Evolutionary conservation across 208 protist genomes (phyloP).

Genomic region (Leishmania tropica): DNA sequence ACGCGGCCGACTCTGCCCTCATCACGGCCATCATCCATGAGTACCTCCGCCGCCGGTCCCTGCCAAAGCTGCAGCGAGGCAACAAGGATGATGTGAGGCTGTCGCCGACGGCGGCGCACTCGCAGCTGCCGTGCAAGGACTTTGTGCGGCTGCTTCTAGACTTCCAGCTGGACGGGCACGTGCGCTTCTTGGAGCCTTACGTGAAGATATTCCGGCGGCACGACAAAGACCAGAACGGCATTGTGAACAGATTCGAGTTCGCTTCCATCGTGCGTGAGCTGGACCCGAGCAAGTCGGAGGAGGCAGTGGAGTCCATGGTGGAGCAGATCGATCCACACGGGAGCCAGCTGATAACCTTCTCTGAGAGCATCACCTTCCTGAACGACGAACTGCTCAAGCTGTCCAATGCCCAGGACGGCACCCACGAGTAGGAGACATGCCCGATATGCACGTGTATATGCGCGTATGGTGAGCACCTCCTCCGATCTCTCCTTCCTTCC

Average conservation of each 20-base stretch:
- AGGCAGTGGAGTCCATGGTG: slow-evolving; percentile 61
- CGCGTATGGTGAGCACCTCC: background rate
- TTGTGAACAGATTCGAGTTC: slow-evolving; percentile 80
- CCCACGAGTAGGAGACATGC: slow-evolving; percentile 3
- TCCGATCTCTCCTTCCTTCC: background rate
- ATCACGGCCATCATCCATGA: slow-evolving; percentile 69
- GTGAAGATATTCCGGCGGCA: slow-evolving; percentile 69
- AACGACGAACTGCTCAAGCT: slow-evolving; percentile 65
- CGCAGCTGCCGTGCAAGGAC: slow-evolving; percentile 59
- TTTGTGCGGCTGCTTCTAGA: slow-evolving; percentile 84
- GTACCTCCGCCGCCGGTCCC: slow-evolving; percentile 41
- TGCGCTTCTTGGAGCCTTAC: slow-evolving; percentile 83
- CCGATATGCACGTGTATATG: background rate
- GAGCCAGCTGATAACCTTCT: slow-evolving; percentile 86
- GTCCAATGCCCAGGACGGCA: slow-evolving; percentile 10
- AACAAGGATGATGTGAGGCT: slow-evolving; percentile 11
- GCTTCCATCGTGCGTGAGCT: slow-evolving; percentile 50
- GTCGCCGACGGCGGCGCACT: slow-evolving; percentile 18
- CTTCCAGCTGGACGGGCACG: slow-evolving; percentile 91
- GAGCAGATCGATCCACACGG: slow-evolving; percentile 66
- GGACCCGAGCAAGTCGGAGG: slow-evolving; percentile 54
- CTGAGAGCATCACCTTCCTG: slow-evolving; percentile 76
- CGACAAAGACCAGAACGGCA: slow-evolving; percentile 79
- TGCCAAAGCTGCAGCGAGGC: slow-evolving; percentile 30
- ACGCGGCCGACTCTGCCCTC: slow-evolving; percentile 65